Percentiles rank a stretch among this genome's conserved stretches.
These are phyloP conservation scores for Alopecurus myosuroides DNA, from an alignment of 176 grass and related monocot genomes.

Conservation along the genomic window DNA sequence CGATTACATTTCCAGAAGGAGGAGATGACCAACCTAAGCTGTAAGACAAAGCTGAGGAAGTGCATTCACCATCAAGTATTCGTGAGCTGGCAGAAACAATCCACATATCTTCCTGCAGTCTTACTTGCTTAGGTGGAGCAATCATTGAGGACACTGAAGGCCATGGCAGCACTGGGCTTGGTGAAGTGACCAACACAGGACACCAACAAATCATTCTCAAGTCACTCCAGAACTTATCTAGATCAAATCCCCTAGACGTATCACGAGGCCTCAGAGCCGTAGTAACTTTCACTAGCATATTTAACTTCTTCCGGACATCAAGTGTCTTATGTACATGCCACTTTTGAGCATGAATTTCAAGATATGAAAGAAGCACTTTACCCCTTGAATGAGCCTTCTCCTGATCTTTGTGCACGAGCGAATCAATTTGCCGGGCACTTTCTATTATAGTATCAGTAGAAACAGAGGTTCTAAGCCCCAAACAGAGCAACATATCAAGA, in stretches of 20 bases:
- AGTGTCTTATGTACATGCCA: slow-evolving; percentile 56
- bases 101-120: slow-evolving; percentile 92
- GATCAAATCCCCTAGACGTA: slow-evolving; percentile 60
- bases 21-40: slow-evolving; percentile 82
- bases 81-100: slow-evolving; percentile 91
- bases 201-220: slow-evolving; percentile 98
- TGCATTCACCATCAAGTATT: slow-evolving; percentile 94
- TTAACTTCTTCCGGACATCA: slow-evolving; percentile 65
- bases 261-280: slow-evolving; percentile 57
- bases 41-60: slow-evolving; percentile 74
- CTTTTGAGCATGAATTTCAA: slow-evolving; percentile 86
- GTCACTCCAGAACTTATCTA: slow-evolving; percentile 86
- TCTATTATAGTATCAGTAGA: slow-evolving; percentile 69
- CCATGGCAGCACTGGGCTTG: slow-evolving; percentile 83
- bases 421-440: slow-evolving; percentile 87
- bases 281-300: slow-evolving; percentile 82
- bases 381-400: slow-evolving; percentile 79
- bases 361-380: slow-evolving; percentile 90
- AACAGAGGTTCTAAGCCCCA: slow-evolving; percentile 83
- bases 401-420: slow-evolving; percentile 82
- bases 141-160: slow-evolving; percentile 80
- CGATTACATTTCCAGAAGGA: slow-evolving; percentile 92
- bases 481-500: slow-evolving; percentile 82
- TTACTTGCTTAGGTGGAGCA: slow-evolving; percentile 92
- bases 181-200: slow-evolving; percentile 72